Evolutionary conservation across 2,329 filamentous ascomycete genomes (phyloP), one percentile per base, ranked within the genome.

Genomic region (Talaromyces sp.): DNA sequence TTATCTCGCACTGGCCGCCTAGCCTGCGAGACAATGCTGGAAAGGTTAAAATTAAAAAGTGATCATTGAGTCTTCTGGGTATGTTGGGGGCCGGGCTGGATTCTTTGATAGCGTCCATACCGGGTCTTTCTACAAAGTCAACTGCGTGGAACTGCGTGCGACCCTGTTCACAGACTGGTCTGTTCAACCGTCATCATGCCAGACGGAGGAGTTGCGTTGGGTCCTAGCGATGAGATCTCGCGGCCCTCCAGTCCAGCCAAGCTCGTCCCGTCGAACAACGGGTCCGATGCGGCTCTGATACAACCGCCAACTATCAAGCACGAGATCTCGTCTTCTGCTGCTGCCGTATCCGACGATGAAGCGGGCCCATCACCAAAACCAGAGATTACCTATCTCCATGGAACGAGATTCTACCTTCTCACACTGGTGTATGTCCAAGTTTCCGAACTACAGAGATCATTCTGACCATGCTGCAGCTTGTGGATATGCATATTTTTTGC

Each of bases 401-500:
- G 36, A 5, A 14, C 36, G 16, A 40, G 36, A 40, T 40, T 40
- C 36, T 40, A 40, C 7, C 36, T 40, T 14, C 36, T 40, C 36
- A 40, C 36, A 14, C 36, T 40, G 36, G 36, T 14, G 36, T 40
- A 40, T 12, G 36, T 40, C 14, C 36, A 6, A 40, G 14, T 16
- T 16, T 12, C 14, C 10, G 14, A 40, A 14, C 36, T 40, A 12
- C 5, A 40, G 7, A 40, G 12, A 40, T 14, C 36, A 40, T 40
- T 40, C 36, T 40, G 36, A 40, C 36, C 36, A 40, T 40, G 36
- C 14, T 40, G 36, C 14, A 40, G 36, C 14, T 5, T 40, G 14
- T 40, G 36, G 36, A 40, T 40, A 40, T 40, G 36, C 14, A 40
- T 50, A 5, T 75, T 72, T 42, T 66, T 75, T 14, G 68, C 70